Percentiles rank a stretch among this genome's conserved stretches.
phyloP scores from a whole-genome alignment of 1,284 basidiomycete species.

The Fomitiporia mediterranea region DNA sequence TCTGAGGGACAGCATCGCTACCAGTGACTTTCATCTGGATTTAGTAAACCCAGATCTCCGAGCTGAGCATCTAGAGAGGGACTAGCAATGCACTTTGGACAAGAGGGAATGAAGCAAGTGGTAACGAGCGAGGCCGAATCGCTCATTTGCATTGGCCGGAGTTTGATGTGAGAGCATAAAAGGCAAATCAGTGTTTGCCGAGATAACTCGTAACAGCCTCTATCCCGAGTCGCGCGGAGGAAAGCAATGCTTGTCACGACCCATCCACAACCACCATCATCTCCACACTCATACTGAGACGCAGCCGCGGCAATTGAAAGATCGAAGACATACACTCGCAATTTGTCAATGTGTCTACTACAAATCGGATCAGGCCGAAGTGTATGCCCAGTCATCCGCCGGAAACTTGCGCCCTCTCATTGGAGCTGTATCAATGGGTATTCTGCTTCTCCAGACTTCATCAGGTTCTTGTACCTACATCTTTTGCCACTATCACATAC shows the following conservation, averaged over 20 bases:
- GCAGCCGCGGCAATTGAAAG: too few relatives aligned
- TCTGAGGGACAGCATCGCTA: constrained; percentile 1
- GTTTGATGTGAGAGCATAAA: neutral
- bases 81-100: neutral
- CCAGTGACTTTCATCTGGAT: constrained; percentile 14
- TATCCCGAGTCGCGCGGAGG: too few relatives aligned
- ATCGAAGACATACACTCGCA: too few relatives aligned
- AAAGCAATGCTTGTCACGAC: too few relatives aligned
- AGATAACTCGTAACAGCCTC: too few relatives aligned
- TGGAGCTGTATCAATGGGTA: too few relatives aligned
- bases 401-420: neutral
- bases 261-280: too few relatives aligned
- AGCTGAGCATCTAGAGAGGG: neutral
- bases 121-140: neutral
- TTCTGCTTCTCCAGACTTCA: too few relatives aligned
- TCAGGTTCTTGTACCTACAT: too few relatives aligned
- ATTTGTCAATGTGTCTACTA: neutral
- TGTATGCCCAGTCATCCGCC: neutral
- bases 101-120: constrained; percentile 7
- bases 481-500: too few relatives aligned
- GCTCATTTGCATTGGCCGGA: constrained; percentile 10
- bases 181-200: constrained; percentile 4
- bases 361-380: neutral
- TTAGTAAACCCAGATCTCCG: neutral
- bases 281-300: too few relatives aligned